Percentiles rank a stretch among this genome's conserved stretches.
phyloP scores from a whole-genome alignment of 306 rosid genomes.

The Dicorynia guianensis region DNA sequence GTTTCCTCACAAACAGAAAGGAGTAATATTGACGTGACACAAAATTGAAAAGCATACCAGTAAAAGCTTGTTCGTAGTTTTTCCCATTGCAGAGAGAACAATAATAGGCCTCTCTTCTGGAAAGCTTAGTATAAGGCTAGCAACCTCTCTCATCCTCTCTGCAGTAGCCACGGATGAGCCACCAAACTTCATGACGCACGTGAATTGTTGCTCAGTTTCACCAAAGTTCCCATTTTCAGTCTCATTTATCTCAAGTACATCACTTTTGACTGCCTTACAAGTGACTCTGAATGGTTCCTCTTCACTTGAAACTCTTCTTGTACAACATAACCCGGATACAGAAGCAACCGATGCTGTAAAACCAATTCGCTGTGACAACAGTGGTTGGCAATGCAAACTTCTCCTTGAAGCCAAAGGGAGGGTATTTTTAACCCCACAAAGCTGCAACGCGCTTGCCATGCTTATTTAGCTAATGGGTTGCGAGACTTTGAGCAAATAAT shows the following conservation, averaged over 20 bases:
- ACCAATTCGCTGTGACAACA: conserved; percentile 37
- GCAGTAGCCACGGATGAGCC: conserved; percentile 93
- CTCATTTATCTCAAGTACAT: conserved; percentile 43
- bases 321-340: conserved; percentile 19
- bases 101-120: conserved; percentile 84
- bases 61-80: conserved; percentile 86
- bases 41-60: conserved; percentile 53
- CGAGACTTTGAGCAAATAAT: background rate
- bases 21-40: background rate
- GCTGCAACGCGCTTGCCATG: conserved; percentile 63
- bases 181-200: conserved; percentile 92
- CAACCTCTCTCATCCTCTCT: conserved; percentile 84
- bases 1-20: background rate
- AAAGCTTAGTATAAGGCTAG: conserved; percentile 75
- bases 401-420: conserved; percentile 29
- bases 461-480: conserved; percentile 10
- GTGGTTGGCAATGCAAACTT: conserved; percentile 32
- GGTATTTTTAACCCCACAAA: conserved; percentile 51
- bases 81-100: conserved; percentile 97
- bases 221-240: conserved; percentile 35
- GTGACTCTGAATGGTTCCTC: conserved; percentile 45
- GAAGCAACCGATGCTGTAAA: conserved; percentile 45
- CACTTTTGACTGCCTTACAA: conserved; percentile 51
- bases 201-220: conserved; percentile 49
- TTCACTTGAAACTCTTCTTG: conserved; percentile 30